phyloP scores from a whole-genome alignment of 2,329 filamentous ascomycete species.

The Periconia sp. region DNA sequence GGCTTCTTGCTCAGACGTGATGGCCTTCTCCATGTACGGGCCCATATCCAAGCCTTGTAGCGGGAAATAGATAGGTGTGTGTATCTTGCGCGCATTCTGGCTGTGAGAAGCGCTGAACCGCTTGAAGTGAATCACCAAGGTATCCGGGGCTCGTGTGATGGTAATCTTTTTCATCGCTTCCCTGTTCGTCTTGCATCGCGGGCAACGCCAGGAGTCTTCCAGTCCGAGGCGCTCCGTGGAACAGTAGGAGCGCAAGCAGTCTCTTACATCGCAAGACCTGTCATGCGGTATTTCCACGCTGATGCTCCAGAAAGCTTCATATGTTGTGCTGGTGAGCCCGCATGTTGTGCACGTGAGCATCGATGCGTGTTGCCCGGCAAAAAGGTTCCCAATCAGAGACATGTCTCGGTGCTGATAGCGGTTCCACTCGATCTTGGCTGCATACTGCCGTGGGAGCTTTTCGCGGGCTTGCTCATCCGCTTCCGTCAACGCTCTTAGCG shows the following conservation, averaged over 20 bases:
- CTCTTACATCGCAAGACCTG: constrained; percentile 61
- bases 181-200: constrained; percentile 69
- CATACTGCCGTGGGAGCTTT: constrained; percentile 61
- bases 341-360: constrained; percentile 64
- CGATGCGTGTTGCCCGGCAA: constrained; percentile 71
- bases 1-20: constrained; percentile 41
- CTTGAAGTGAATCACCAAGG: constrained; percentile 77
- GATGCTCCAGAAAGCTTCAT: constrained; percentile 71
- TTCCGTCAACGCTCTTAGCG: constrained; percentile 60
- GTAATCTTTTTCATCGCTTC: constrained; percentile 70
- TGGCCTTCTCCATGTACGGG: constrained; percentile 59
- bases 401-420: constrained; percentile 68
- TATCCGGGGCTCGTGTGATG: constrained; percentile 76
- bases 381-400: constrained; percentile 78
- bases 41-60: constrained; percentile 68
- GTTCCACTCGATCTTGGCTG: constrained; percentile 74
- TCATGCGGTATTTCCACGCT: constrained; percentile 69
- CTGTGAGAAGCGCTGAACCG: constrained; percentile 63
- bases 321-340: constrained; percentile 64
- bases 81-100: constrained; percentile 66
- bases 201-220: constrained; percentile 72
- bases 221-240: constrained; percentile 67
- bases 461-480: constrained; percentile 64
- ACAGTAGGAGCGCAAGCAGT: constrained; percentile 71
- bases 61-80: constrained; percentile 74